phyloP scores from a whole-genome alignment of 2,329 filamentous ascomycete genomes.

The Xylariaceae sp. region DNA sequence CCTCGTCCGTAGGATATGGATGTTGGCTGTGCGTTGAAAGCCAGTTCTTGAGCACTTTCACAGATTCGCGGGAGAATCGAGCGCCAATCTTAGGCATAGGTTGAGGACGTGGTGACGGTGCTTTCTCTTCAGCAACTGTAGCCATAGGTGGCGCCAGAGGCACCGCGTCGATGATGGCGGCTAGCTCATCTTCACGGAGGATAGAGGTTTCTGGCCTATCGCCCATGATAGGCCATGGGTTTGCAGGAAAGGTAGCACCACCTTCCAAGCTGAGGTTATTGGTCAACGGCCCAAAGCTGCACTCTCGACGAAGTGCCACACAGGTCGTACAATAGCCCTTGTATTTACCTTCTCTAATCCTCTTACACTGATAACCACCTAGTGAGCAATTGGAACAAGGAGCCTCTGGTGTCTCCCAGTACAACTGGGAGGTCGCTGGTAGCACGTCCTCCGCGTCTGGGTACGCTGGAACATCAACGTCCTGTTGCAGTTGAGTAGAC shows the following conservation, averaged over 20 bases:
- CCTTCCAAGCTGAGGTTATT: conserved; percentile 43
- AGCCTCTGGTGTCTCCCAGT: conserved; percentile 51
- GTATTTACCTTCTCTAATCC: conserved; percentile 63
- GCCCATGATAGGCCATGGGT: conserved; percentile 53
- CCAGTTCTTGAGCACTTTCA: conserved; percentile 85
- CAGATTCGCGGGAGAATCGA: conserved; percentile 79
- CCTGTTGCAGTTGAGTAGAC: conserved; percentile 48
- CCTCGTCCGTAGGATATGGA: conserved; percentile 86
- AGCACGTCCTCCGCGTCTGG: conserved; percentile 40
- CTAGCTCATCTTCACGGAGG: conserved; percentile 44
- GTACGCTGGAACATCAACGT: conserved; percentile 38
- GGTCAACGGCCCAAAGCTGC: conserved; percentile 57
- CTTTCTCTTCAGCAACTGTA: conserved; percentile 33
- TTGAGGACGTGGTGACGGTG: conserved; percentile 37
- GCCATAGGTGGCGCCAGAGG: conserved; percentile 24
- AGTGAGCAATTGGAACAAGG: conserved; percentile 60
- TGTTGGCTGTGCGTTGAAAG: conserved; percentile 78
- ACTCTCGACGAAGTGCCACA: conserved; percentile 62
- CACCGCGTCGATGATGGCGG: conserved; percentile 31
- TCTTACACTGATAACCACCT: conserved; percentile 64
- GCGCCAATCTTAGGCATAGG: conserved; percentile 67
- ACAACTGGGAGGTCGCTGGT: conserved; percentile 40
- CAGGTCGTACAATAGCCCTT: conserved; percentile 68
- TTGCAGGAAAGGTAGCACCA: conserved; percentile 49
- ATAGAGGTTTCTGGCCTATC: conserved; percentile 50